Evolutionary conservation across 2,329 filamentous ascomycete genomes (phyloP).

Genomic region (Zasmidium cellare): DNA sequence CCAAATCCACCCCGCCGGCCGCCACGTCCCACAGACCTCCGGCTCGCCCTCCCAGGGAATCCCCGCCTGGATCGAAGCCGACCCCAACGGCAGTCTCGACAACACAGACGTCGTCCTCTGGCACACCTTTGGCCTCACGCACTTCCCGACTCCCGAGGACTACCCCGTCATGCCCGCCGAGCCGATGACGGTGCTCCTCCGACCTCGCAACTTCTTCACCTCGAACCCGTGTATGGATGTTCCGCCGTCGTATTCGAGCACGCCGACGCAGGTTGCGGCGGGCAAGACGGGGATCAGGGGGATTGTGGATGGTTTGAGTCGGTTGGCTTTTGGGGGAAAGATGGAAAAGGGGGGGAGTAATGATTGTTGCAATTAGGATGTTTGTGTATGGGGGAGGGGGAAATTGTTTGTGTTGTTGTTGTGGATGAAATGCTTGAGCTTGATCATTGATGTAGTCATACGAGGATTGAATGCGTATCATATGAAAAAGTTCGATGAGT

Average conservation of each 20-base stretch:
- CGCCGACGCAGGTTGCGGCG: slow-evolving; percentile 64
- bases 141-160: slow-evolving; percentile 87
- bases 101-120: slow-evolving; percentile 87
- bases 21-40: slow-evolving; percentile 84
- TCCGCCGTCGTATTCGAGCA: slow-evolving; percentile 70
- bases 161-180: slow-evolving; percentile 75
- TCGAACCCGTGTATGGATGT: slow-evolving; percentile 80
- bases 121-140: slow-evolving; percentile 90
- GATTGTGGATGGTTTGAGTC: slow-evolving; percentile 53
- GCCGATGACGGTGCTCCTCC: slow-evolving; percentile 72
- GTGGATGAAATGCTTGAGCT: too few relatives aligned
- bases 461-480: too few relatives aligned
- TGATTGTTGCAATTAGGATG: slow-evolving; percentile 21
- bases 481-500: too few relatives aligned
- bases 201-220: slow-evolving; percentile 80
- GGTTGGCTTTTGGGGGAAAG: slow-evolving; percentile 47
- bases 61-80: slow-evolving; percentile 71
- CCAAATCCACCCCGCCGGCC: slow-evolving; percentile 80
- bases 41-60: slow-evolving; percentile 74
- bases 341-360: slow-evolving; percentile 36
- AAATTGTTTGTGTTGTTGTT: too few relatives aligned
- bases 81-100: slow-evolving; percentile 67
- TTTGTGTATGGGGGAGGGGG: too few relatives aligned
- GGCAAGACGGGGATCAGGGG: slow-evolving; percentile 38
- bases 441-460: too few relatives aligned